Conservation (phyloP, 345 rosid species). For the Camelina neglecta region DNA sequence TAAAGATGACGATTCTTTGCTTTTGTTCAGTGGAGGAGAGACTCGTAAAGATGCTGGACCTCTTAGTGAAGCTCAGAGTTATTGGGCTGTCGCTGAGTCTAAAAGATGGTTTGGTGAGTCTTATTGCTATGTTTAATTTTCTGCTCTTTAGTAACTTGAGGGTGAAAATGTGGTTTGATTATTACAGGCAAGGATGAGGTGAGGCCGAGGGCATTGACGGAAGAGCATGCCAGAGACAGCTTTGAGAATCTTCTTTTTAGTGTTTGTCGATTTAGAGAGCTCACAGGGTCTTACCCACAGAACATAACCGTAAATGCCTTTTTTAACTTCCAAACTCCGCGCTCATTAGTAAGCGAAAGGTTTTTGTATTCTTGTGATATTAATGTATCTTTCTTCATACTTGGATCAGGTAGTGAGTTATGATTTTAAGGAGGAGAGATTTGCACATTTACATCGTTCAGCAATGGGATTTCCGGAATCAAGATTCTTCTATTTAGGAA, state of each 20-base stretch:
- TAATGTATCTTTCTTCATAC: slow-evolving; percentile 7
- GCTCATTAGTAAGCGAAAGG: not conserved
- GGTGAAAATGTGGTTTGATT: slow-evolving; percentile 9
- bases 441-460: slow-evolving; percentile 75
- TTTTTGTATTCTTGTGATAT: not conserved
- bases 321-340: not conserved
- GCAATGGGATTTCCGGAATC: slow-evolving; percentile 84
- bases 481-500: slow-evolving; percentile 75
- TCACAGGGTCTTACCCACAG: slow-evolving; percentile 83
- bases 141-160: slow-evolving; percentile 13
- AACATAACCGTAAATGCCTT: slow-evolving; percentile 82
- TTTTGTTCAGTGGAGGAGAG: slow-evolving; percentile 96
- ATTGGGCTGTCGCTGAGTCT: slow-evolving; percentile 95
- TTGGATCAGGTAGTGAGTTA: slow-evolving; percentile 82
- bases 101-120: slow-evolving; percentile 96
- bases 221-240: slow-evolving; percentile 98
- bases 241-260: slow-evolving; percentile 96
- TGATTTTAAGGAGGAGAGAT: slow-evolving; percentile 89
- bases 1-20: slow-evolving; percentile 75
- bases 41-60: slow-evolving; percentile 97
- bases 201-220: slow-evolving; percentile 82
- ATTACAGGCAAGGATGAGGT: slow-evolving; percentile 74
- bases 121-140: slow-evolving; percentile 18
- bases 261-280: slow-evolving; percentile 91
- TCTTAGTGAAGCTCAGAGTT: slow-evolving; percentile 97